Evolutionary conservation across 345 rosid genomes (phyloP), one percentile per base, ranked within the genome.

Genomic region (Camelina neglecta): DNA sequence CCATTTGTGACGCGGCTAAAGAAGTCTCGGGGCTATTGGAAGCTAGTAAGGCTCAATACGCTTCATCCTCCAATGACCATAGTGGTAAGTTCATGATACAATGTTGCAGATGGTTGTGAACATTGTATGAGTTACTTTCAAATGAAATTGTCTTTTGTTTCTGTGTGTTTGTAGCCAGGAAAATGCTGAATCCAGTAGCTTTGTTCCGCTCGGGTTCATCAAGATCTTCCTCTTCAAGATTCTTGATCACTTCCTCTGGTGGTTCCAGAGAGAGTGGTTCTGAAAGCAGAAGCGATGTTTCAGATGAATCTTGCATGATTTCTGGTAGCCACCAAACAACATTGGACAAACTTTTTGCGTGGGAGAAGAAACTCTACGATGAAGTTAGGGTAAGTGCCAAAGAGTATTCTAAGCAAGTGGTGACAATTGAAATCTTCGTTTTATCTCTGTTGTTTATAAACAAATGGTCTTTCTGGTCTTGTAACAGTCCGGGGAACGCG

Each of bases 291-390:
- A 74, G 85, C 80, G 79, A 79, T 74, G 62, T n/a, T 36, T 79
- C 82, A 56, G 82, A 74, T 48, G 79, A 90, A 57, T 81, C 88
- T 74, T 79, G 72, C 77, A 81, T 85, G 85, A 44, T 85, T 69
- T 86, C 92, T 1, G 88, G 91, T 63, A 85, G 97, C 75, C 98
- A 88, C 82, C 97, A 91, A 66, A 89, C 97, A 16, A 90, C 96
- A 39, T 63, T 93, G 82, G 97, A 93, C 78, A 78, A 87, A 63
- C 83, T 96, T 74, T 91, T 86, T 62, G 89, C 87, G 18, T 91
- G 98, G 99, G 99, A 89, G 85, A 96, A 96, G 86, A 96, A 93
- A 81, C 99, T 93, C 66, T 96, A 89, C 2, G 89, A 89, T 45
- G 97, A 91, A 88, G 98, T 96, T 79, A 86, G 74, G 92, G 97